Base-by-base conservation (phyloP, 257 asterid species). In the Linderniella brevidens region DNA sequence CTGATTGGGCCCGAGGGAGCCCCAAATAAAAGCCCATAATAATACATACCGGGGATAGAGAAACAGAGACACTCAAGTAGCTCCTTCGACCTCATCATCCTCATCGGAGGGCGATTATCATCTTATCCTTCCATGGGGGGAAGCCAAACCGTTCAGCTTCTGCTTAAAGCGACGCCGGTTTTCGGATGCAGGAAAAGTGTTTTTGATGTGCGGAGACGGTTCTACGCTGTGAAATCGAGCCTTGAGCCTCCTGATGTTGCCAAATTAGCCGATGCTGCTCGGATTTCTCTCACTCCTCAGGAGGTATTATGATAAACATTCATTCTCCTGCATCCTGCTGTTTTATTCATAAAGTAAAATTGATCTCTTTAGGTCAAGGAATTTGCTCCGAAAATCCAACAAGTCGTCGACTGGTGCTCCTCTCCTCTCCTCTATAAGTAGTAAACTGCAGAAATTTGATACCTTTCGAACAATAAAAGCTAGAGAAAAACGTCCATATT, bases 231-330 rank as follows among this genome's bases (percentile, higher is more conserved):
- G 20, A 72, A 66, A 55, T 74, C 78, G 17, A 63, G 74, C 29
- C 86, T 84, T 41, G 80, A 78, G 49, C 77, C 88, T 17, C 90
- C 90, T 4, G 64, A 80, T 61, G 90, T 87, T 37, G 36, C 68
- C 35, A 77, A 68, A 40, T 62, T 88, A 55, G 93, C 95, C 19
- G 72, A 76, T 65, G 78, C 93, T 8, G 93, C 98, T 64, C 84
- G 72, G 36, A 85, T 85, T 61, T 81, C 82, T 42, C 75, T 85
- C 53, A 65, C 75, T n/a, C 58, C 73, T 9, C 52, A 63, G 29
- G 66, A 78, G 59, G 78, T 77, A 71, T 9, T 20, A 64, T 25
- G 11, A 39, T 48, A 14, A 66, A 14, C 48, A 39, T 55, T 1
- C 29, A 13, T 12, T 1, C 52, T 9, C 20, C 4, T 36, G 13